Evolutionary conservation across 495 filamentous ascomycete species (phyloP).

Genomic region (Penicillium canescens): DNA sequence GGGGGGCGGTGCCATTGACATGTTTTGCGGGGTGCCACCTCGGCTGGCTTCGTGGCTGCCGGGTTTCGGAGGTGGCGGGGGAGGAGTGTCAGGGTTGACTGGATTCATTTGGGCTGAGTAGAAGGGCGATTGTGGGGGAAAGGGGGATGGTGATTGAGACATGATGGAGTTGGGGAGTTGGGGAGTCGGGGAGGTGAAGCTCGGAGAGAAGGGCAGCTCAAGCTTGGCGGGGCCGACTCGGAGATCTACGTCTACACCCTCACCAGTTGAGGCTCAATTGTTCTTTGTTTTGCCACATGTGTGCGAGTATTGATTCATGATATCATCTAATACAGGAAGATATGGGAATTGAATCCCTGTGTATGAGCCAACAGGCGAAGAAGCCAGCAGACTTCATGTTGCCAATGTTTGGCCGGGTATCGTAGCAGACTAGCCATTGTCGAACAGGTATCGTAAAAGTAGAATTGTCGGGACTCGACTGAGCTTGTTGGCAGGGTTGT

Average conservation of each 20-base stretch:
- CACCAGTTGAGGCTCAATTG: neutral
- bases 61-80: slow-evolving; percentile 72
- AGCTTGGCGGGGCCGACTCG: slow-evolving; percentile 15
- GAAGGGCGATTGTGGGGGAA: slow-evolving; percentile 20
- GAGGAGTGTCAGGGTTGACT: slow-evolving; percentile 56
- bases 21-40: slow-evolving; percentile 57
- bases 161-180: slow-evolving; percentile 17
- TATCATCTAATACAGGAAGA: neutral
- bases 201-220: slow-evolving; percentile 1
- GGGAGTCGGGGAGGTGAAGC: slow-evolving; percentile 13
- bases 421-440: too few relatives aligned
- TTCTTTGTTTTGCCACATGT: neutral
- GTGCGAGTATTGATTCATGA: neutral
- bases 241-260: slow-evolving; percentile 3
- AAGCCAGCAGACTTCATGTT: too few relatives aligned
- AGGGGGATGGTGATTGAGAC: slow-evolving; percentile 30
- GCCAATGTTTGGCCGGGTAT: too few relatives aligned
- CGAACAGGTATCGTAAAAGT: too few relatives aligned
- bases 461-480: too few relatives aligned
- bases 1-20: slow-evolving; percentile 28
- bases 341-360: too few relatives aligned
- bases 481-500: too few relatives aligned
- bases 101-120: slow-evolving; percentile 31
- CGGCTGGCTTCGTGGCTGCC: slow-evolving; percentile 67
- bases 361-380: too few relatives aligned